Conservation (phyloP, 2,329 filamentous ascomycete species). For the Chaetomium olivaceum region DNA sequence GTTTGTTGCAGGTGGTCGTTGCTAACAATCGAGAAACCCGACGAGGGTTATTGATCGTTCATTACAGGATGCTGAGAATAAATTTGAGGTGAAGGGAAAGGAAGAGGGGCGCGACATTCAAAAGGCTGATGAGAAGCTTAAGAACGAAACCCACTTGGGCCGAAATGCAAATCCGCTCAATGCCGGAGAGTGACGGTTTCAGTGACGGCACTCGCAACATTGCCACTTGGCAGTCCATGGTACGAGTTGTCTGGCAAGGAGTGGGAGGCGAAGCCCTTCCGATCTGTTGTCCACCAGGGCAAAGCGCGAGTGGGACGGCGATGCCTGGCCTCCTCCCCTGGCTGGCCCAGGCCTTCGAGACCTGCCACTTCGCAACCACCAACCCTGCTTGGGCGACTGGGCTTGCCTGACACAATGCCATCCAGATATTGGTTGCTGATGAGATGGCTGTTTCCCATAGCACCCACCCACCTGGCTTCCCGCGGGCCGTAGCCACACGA, state of each 20-base stretch:
- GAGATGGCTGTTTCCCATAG: conserved; percentile 20
- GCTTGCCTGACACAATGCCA: conserved; percentile 14
- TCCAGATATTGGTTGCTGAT: conserved; percentile 16
- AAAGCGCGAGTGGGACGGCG: conserved; percentile 29
- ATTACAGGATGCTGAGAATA: conserved; percentile 16
- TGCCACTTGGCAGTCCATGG: conserved; percentile 41
- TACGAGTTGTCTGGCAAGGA: conserved; percentile 33
- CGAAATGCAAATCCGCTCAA: conserved; percentile 34
- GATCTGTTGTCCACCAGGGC: conserved; percentile 29
- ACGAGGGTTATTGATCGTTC: background rate
- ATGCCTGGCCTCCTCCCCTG: conserved; percentile 31
- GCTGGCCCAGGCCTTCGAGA: conserved; percentile 24
- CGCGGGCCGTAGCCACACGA: conserved; percentile 22
- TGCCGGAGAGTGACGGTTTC: conserved; percentile 29
- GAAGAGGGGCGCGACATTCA: conserved; percentile 21
- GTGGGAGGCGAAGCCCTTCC: conserved; percentile 33
- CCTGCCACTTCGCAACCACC: conserved; percentile 20
- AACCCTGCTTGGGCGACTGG: conserved; percentile 24
- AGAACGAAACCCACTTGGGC: conserved; percentile 33
- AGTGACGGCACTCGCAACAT: conserved; percentile 35
- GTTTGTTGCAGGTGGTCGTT: conserved; percentile 8
- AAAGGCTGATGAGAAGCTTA: conserved; percentile 24
- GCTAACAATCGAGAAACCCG: background rate
- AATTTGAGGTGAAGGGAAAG: conserved; percentile 7
- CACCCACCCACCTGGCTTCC: conserved; percentile 16